phyloP scores from a whole-genome alignment of 2,329 filamentous ascomycete species.

The Epichloe aotearoae region DNA sequence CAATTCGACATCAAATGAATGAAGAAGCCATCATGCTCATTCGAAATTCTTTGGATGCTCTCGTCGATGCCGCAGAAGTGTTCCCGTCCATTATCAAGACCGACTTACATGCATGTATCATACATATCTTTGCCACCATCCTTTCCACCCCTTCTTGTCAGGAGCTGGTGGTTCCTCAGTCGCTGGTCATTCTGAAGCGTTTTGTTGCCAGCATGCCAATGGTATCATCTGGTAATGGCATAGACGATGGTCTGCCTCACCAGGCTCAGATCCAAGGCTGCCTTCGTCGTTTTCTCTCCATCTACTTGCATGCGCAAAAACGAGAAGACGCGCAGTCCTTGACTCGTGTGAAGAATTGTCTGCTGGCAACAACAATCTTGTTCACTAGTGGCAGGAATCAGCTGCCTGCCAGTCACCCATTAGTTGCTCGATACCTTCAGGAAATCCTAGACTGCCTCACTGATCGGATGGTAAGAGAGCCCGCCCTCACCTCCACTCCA shows the following conservation, averaged over 20 bases:
- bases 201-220: slow-evolving; percentile 67
- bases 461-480: slow-evolving; percentile 50
- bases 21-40: slow-evolving; percentile 79
- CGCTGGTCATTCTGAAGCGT: slow-evolving; percentile 79
- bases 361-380: slow-evolving; percentile 78
- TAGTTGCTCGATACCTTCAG: slow-evolving; percentile 61
- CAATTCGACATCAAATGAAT: slow-evolving; percentile 63
- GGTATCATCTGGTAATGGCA: slow-evolving; percentile 23
- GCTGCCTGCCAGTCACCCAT: slow-evolving; percentile 60
- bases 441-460: slow-evolving; percentile 76
- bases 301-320: slow-evolving; percentile 63
- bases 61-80: slow-evolving; percentile 89
- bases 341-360: slow-evolving; percentile 81
- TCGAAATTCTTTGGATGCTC: slow-evolving; percentile 65
- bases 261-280: slow-evolving; percentile 67
- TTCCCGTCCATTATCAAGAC: slow-evolving; percentile 95
- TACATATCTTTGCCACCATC: slow-evolving; percentile 92
- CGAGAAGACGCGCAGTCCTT: slow-evolving; percentile 64
- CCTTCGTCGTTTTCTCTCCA: slow-evolving; percentile 68
- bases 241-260: slow-evolving; percentile 34
- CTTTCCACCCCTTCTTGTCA: slow-evolving; percentile 76
- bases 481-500: neutral
- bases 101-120: slow-evolving; percentile 88
- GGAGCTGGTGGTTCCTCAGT: slow-evolving; percentile 74
- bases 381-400: slow-evolving; percentile 68